phyloP scores from a whole-genome alignment of 441 rosid genomes.

The Adansonia gregorii region DNA sequence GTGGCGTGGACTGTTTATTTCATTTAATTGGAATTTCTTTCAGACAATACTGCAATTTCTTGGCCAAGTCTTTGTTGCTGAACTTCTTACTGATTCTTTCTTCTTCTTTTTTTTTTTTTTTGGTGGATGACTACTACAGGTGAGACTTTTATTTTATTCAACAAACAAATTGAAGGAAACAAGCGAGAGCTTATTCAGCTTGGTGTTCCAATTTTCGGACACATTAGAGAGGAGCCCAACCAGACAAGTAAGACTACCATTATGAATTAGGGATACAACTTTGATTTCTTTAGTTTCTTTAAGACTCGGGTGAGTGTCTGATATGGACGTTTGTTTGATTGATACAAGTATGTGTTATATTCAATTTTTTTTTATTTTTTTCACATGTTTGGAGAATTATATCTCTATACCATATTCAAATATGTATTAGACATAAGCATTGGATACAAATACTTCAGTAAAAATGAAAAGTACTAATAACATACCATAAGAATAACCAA shows the following conservation, averaged over 20 bases:
- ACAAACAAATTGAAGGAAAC: conserved; percentile 89
- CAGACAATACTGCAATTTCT: neutral
- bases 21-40: too few species aligned
- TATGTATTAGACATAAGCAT: too few species aligned
- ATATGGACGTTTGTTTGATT: too few species aligned
- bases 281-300: neutral
- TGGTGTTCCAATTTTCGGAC: conserved; percentile 82
- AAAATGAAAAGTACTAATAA: too few species aligned
- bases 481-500: neutral
- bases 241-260: conserved; percentile 44
- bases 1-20: too few species aligned
- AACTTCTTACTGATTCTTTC: conserved; percentile 8
- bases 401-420: too few species aligned
- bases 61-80: conserved; percentile 5
- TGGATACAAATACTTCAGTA: too few species aligned
- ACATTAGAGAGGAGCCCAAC: conserved; percentile 63
- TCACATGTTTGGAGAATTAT: too few species aligned
- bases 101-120: conserved; percentile 2
- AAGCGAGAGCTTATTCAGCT: conserved; percentile 89
- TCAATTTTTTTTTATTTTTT: too few species aligned
- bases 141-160: conserved; percentile 84
- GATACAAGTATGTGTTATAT: too few species aligned
- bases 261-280: neutral
- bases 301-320: too few species aligned
- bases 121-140: conserved; percentile 44